Conservation (phyloP, 2,329 filamentous ascomycete species). For the Polychaeton citri region DNA sequence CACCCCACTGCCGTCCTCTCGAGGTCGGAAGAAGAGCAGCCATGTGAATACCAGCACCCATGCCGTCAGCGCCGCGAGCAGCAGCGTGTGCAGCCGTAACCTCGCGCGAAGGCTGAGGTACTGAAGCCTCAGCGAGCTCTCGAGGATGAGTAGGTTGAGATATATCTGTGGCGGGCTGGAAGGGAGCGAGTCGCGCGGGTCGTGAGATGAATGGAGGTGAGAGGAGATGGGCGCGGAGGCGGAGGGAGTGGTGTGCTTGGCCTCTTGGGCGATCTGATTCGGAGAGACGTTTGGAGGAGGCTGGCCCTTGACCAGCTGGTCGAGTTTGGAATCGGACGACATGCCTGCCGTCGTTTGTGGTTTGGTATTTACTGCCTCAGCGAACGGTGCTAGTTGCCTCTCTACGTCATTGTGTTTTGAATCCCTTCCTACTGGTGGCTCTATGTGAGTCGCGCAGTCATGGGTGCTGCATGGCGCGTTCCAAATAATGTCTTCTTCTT, state of each 20-base stretch:
- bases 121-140: slow-evolving; percentile 82
- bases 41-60: slow-evolving; percentile 85
- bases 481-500: too few species aligned
- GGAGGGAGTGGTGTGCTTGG: slow-evolving; percentile 16
- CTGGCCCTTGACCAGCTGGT: slow-evolving; percentile 61
- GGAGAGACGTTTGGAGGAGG: slow-evolving; percentile 48
- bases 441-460: too few species aligned
- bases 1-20: slow-evolving; percentile 81
- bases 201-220: slow-evolving; percentile 19
- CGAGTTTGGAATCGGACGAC: slow-evolving; percentile 8
- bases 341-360: not conserved
- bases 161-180: slow-evolving; percentile 93
- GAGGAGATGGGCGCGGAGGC: slow-evolving; percentile 27
- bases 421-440: too few species aligned
- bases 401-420: too few species aligned
- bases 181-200: slow-evolving; percentile 70
- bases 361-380: too few species aligned
- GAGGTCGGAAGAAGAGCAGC: slow-evolving; percentile 84
- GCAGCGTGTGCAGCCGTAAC: slow-evolving; percentile 84
- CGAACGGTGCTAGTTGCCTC: too few species aligned
- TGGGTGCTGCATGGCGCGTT: too few species aligned
- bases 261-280: slow-evolving; percentile 25
- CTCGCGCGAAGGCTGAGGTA: slow-evolving; percentile 83
- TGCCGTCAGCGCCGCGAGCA: slow-evolving; percentile 61
- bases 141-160: slow-evolving; percentile 91